Conservation (phyloP, 108 stramenopile species). For the Cyclotella choctawhatcheeana region DNA sequence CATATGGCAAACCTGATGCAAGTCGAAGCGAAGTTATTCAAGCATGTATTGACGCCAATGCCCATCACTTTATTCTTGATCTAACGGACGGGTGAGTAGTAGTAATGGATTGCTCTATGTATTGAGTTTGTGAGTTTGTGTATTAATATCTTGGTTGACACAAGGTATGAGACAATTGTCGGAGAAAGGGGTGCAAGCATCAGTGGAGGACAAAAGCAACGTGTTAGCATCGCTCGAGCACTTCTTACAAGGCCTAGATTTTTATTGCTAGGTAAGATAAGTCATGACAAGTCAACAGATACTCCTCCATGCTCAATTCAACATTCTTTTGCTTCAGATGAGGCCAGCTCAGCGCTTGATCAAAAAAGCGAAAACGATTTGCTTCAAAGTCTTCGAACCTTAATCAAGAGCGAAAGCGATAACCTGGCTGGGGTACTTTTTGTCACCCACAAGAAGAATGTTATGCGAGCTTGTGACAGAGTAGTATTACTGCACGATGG, state of each 20-base stretch:
- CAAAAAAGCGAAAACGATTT: slow-evolving; percentile 45
- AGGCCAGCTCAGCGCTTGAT: slow-evolving; percentile 49
- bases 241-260: slow-evolving; percentile 69
- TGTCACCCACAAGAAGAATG: slow-evolving; percentile 51
- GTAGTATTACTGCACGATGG: slow-evolving; percentile 40
- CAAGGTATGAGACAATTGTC: slow-evolving; percentile 62
- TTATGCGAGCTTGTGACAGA: slow-evolving; percentile 40
- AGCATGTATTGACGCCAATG: slow-evolving; percentile 61
- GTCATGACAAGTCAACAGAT: neutral
- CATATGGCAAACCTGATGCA: slow-evolving; percentile 62
- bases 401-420: slow-evolving; percentile 46
- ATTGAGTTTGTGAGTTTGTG: neutral
- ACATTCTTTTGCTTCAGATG: slow-evolving; percentile 16
- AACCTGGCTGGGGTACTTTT: slow-evolving; percentile 47
- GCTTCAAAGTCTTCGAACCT: slow-evolving; percentile 32
- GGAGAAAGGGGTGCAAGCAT: slow-evolving; percentile 75
- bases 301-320: neutral
- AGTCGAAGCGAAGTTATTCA: slow-evolving; percentile 57
- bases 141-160: neutral
- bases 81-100: slow-evolving; percentile 57
- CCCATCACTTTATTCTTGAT: slow-evolving; percentile 73
- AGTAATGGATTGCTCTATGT: neutral
- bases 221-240: slow-evolving; percentile 91
- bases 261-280: slow-evolving; percentile 57
- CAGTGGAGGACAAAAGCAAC: slow-evolving; percentile 92